A percentile compares a stretch with the other conserved stretches of the same genome.
Conservation (phyloP, 139 green algal genomes). For the Closterium sp. region DNA sequence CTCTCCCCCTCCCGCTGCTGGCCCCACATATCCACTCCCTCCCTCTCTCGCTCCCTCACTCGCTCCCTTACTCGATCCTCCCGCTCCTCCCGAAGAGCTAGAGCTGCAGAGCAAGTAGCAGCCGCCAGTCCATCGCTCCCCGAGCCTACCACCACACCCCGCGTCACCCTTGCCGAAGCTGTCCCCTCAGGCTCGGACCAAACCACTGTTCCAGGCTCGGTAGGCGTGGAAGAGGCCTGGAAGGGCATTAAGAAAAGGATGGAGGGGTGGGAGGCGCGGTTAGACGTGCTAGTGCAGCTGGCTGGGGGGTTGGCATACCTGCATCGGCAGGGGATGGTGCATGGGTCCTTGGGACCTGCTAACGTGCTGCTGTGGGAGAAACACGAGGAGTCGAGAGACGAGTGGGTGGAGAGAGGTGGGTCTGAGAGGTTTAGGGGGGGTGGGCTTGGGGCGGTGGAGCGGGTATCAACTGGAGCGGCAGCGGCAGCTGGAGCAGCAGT, state of each 20-base stretch:
- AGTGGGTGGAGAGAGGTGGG: neutral
- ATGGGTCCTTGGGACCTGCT: neutral
- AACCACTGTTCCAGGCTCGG: neutral
- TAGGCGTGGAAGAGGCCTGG: neutral
- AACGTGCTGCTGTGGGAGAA: neutral
- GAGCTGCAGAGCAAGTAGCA: neutral
- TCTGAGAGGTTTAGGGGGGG: neutral
- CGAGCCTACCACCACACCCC: neutral
- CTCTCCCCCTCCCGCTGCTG: neutral
- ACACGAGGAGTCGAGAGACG: neutral
- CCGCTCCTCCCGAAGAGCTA: neutral
- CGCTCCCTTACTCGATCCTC: neutral
- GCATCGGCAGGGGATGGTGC: neutral
- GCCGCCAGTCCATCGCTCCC: neutral
- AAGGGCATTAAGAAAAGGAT: neutral
- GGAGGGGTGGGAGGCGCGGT: neutral
- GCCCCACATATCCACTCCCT: neutral
- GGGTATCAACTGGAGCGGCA: neutral
- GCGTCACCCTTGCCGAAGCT: neutral
- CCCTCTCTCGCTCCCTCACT: neutral
- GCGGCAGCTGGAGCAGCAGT: too few species aligned
- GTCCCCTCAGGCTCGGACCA: neutral
- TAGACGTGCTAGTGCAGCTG: neutral
- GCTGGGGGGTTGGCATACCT: neutral
- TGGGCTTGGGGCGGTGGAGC: neutral